Conservation (phyloP, 805 yeast genomes). For the Kazachstania psychrophila region DNA sequence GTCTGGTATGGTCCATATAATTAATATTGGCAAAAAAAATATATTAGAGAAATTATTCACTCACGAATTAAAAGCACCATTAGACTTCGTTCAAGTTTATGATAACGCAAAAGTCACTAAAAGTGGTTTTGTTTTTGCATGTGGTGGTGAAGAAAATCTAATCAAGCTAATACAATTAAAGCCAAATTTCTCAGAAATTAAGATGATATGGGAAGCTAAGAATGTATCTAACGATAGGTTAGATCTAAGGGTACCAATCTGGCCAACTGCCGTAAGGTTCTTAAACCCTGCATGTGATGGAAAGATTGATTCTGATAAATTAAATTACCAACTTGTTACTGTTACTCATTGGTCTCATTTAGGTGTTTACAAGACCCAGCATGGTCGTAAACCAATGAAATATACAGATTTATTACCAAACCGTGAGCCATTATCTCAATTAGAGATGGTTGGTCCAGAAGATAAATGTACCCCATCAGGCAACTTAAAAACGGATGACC, state of each 20-base stretch:
- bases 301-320: conserved; percentile 19
- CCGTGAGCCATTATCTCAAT: conserved; percentile 21
- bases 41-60: conserved; percentile 11
- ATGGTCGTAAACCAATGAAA: conserved; percentile 56
- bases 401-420: conserved; percentile 27
- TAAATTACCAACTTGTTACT: conserved; percentile 42
- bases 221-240: conserved; percentile 75
- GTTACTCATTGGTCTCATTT: conserved; percentile 51
- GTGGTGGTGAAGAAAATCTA: conserved; percentile 76
- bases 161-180: conserved; percentile 23
- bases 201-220: conserved; percentile 55
- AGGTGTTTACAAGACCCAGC: conserved; percentile 59
- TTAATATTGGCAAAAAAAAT: conserved; percentile 14
- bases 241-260: conserved; percentile 74
- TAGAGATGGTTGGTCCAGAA: conserved; percentile 10
- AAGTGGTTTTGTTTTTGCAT: conserved; percentile 42
- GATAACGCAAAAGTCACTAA: conserved; percentile 30
- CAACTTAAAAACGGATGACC: conserved; percentile 13
- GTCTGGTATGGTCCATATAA: conserved; percentile 30
- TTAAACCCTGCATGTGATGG: conserved; percentile 30
- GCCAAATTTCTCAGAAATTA: conserved; percentile 21
- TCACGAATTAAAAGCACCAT: conserved; percentile 36
- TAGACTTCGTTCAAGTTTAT: conserved; percentile 37
- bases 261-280: conserved; percentile 51
- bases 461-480: conserved; percentile 13